Percentiles rank a stretch among this genome's conserved stretches.
phyloP scores from a whole-genome alignment of 2,329 filamentous ascomycete genomes.

The Sclerotinia glacialis region DNA sequence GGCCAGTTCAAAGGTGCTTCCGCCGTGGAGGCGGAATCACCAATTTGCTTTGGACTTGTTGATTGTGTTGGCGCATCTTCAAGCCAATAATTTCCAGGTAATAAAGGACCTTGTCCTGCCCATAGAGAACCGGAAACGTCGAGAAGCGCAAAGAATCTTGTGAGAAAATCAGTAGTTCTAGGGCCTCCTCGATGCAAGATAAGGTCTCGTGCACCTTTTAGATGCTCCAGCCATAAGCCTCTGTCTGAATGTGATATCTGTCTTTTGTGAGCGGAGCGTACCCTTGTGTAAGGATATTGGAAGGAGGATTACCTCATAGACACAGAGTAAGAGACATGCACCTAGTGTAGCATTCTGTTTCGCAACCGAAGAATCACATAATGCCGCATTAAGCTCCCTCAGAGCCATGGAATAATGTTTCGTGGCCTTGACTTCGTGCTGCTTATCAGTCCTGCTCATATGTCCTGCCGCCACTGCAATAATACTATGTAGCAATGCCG shows the following conservation, averaged over 20 bases:
- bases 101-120: slow-evolving; percentile 33
- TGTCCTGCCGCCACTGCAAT: slow-evolving; percentile 37
- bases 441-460: slow-evolving; percentile 32
- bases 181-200: slow-evolving; percentile 37
- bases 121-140: slow-evolving; percentile 37
- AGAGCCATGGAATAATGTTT: slow-evolving; percentile 36
- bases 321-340: slow-evolving; percentile 37
- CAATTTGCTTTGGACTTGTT: slow-evolving; percentile 6
- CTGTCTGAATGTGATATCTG: slow-evolving; percentile 37
- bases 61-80: slow-evolving; percentile 24
- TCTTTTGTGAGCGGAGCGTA: slow-evolving; percentile 16
- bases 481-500: slow-evolving; percentile 37
- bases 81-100: slow-evolving; percentile 38
- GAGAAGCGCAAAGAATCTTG: slow-evolving; percentile 37
- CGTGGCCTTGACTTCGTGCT: slow-evolving; percentile 33
- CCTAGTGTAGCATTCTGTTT: slow-evolving; percentile 35
- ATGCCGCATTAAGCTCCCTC: slow-evolving; percentile 30
- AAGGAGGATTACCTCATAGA: slow-evolving; percentile 34
- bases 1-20: slow-evolving; percentile 30
- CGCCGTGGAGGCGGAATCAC: not conserved
- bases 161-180: slow-evolving; percentile 33
- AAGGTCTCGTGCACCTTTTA: slow-evolving; percentile 37
- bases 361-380: slow-evolving; percentile 33
- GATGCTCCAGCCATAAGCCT: slow-evolving; percentile 36
- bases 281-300: not conserved